A percentile compares a stretch with the other conserved stretches of the same genome.
Evolutionary conservation across 305 asterid genomes (phyloP).

Genomic region (Fraxinus latifolia): DNA sequence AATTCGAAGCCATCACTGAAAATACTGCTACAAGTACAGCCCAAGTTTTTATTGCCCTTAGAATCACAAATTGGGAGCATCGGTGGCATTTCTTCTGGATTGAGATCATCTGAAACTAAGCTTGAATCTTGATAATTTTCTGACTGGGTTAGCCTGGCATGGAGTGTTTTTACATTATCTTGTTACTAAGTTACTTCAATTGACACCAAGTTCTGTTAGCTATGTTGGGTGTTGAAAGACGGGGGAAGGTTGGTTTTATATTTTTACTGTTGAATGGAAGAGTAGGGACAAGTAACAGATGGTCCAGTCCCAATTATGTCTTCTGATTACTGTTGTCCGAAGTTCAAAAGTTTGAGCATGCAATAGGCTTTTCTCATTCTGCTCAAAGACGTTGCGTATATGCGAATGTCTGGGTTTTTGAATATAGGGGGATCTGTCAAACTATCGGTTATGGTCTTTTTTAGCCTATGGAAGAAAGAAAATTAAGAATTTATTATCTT

Average conservation of each 20-base stretch:
- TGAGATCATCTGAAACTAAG: conserved; percentile 44
- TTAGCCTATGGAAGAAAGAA: conserved; percentile 10
- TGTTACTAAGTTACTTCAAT: conserved; percentile 10
- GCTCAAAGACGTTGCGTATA: conserved; percentile 22
- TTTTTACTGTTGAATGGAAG: conserved; percentile 22
- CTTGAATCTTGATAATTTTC: conserved; percentile 46
- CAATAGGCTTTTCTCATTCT: conserved; percentile 35
- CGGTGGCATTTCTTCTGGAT: conserved; percentile 49
- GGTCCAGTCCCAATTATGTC: conserved; percentile 2
- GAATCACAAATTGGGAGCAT: conserved; percentile 44
- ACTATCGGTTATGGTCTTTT: conserved; percentile 11
- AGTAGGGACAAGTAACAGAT: conserved; percentile 28
- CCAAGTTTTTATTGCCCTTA: conserved; percentile 39
- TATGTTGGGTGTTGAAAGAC: conserved; percentile 4
- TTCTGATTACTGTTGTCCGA: conserved; percentile 18
- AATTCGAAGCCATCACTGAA: conserved; percentile 55
- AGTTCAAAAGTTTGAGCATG: conserved; percentile 26
- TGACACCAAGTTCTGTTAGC: background rate
- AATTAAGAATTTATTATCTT: conserved; percentile 16
- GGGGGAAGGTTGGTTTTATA: conserved; percentile 14
- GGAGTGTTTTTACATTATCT: conserved; percentile 20
- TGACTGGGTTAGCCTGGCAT: conserved; percentile 19
- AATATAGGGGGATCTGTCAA: conserved; percentile 14
- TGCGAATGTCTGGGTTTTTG: conserved; percentile 26
- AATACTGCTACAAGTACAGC: conserved; percentile 49